Percentiles rank a stretch among this genome's conserved stretches.
Conservation (phyloP, 2,329 filamentous ascomycete species). For the Cylindrodendrum hubeiense region DNA sequence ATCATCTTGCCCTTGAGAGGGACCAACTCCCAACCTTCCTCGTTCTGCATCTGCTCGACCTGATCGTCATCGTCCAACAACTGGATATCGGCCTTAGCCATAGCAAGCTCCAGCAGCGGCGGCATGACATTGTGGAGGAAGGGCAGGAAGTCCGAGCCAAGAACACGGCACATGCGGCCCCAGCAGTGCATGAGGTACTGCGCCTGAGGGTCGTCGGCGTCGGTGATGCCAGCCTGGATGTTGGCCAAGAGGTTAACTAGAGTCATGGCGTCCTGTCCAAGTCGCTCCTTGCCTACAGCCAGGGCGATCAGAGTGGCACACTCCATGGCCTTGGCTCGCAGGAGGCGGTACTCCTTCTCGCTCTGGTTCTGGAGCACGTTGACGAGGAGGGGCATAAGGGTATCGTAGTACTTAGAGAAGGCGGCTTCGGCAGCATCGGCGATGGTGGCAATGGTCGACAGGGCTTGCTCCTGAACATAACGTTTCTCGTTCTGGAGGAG, state of each 20-base stretch:
- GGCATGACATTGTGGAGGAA: constrained; percentile 96
- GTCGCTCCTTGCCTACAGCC: constrained; percentile 92
- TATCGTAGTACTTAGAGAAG: constrained; percentile 95
- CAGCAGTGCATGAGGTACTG: constrained; percentile 99
- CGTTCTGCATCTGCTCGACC: constrained; percentile 90
- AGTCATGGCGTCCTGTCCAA: constrained; percentile 87
- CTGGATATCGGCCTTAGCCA: constrained; percentile 97
- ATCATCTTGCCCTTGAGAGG: constrained; percentile 98
- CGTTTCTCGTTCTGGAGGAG: constrained; percentile 92
- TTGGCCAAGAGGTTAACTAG: constrained; percentile 88
- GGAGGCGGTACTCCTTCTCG: constrained; percentile 90
- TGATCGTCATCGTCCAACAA: constrained; percentile 95
- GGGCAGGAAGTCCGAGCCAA: constrained; percentile 90
- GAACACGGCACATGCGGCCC: constrained; percentile 97
- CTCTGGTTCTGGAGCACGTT: constrained; percentile 90
- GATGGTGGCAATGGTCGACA: constrained; percentile 98
- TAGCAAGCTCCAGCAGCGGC: constrained; percentile 88
- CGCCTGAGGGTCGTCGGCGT: constrained; percentile 94
- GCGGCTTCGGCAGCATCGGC: constrained; percentile 97
- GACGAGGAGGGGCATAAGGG: constrained; percentile 94
- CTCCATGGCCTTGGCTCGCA: constrained; percentile 98
- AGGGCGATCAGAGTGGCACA: constrained; percentile 96
- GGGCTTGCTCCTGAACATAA: constrained; percentile 96
- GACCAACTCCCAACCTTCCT: constrained; percentile 97
- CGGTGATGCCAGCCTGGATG: constrained; percentile 88